Evolutionary conservation across 768 basidiomycete species (phyloP), one percentile per base, ranked within the genome.

Genomic region (Saitozyma podzolica): DNA sequence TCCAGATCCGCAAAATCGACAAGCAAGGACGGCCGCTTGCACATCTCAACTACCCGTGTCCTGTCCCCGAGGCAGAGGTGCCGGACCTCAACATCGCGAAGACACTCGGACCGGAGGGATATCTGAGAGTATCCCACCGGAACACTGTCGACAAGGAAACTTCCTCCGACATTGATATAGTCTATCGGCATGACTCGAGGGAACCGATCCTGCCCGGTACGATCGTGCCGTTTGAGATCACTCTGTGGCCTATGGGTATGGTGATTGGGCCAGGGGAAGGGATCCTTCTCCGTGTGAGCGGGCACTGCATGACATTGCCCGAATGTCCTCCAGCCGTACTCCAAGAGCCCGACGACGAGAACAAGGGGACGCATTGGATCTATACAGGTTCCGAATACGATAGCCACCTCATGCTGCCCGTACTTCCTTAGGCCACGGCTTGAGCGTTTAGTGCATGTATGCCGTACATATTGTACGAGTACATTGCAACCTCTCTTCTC

Each of bases 1-100:
- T 52, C 20, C 51, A 52, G 51, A 52, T 52, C 20, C 51, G 51
- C 51, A 52, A 52, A 39, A 52, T 52, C 51, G 51, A 52, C 37
- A 16, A 14, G 16, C 10, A 52, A 10, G 20, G 20, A 13, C n/a
- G 11, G 7, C 51, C 20, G 13, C 20, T 52, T 14, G 20, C 13
- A 11, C 51, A 52, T 19, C 51, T 52, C 16, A 52, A 52, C 51
- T 52, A 52, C 51, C 51, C 51, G 16, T 52, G 51, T 19, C 51
- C 51, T 14, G 51, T 52, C 10, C 51, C 51, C 13, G 51, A 19
- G 13, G 51, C n/a, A 17, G 17, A 52, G 20, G 51, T 52, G n/a
- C 13, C 51, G 10, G 51, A 52, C 37, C 3, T 52, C 51, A 52
- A 52, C 37, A 29, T 52, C 20, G 17, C 20, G 13, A 52, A 52